These are phyloP conservation scores for Polyplosphaeria fusca DNA, from an alignment of 495 filamentous ascomycete species.

Conservation along the genomic window DNA sequence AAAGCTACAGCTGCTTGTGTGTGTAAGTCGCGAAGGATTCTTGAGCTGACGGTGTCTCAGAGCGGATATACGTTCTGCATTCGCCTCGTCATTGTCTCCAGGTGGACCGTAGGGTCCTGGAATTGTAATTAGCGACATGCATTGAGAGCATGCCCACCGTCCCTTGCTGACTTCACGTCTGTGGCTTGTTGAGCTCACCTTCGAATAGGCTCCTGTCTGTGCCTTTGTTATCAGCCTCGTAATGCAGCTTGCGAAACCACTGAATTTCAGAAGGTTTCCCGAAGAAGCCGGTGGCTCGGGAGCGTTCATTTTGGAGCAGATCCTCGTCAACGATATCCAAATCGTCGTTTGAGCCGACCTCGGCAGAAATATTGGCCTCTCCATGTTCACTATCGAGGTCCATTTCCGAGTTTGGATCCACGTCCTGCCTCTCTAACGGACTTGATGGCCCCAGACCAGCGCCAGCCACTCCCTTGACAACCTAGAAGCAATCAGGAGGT, in stretches of 20 bases:
- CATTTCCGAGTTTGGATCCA: constrained; percentile 11
- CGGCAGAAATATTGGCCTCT: constrained; percentile 48
- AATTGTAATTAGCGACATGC: no score
- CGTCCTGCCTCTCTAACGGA: not conserved
- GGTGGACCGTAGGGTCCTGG: constrained; percentile 23
- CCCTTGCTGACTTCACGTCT: no score
- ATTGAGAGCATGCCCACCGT: no score
- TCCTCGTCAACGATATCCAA: constrained; percentile 63
- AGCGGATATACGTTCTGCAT: constrained; percentile 26
- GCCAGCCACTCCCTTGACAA: no score
- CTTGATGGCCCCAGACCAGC: no score
- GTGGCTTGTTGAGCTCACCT: no score
- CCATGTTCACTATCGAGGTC: constrained; percentile 38
- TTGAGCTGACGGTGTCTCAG: constrained; percentile 31
- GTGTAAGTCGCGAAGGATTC: not conserved
- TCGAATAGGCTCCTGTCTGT: not conserved
- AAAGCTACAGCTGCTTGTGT: constrained; percentile 43
- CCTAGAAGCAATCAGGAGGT: no score
- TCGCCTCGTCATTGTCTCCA: constrained; percentile 11
- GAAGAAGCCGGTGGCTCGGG: constrained; percentile 53
- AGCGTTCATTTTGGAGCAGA: constrained; percentile 50
- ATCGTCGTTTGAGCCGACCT: constrained; percentile 59
- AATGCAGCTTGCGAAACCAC: constrained; percentile 53
- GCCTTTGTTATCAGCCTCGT: constrained; percentile 16
- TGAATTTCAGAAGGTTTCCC: constrained; percentile 59